phyloP scores from a whole-genome alignment of 805 yeast species.

The Lipomyces kockii region DNA sequence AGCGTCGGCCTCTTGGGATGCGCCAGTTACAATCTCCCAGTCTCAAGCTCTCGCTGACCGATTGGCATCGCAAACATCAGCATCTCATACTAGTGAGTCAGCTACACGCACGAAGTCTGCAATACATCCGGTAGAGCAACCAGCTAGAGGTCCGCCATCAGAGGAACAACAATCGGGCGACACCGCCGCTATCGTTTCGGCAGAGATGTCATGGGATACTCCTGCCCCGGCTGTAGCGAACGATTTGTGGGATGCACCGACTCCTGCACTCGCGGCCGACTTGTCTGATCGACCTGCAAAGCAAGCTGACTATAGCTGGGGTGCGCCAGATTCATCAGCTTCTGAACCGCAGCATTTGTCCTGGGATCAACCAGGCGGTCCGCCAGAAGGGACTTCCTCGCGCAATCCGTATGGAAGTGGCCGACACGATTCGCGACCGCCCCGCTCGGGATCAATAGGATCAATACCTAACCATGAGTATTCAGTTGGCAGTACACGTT shows the following conservation, averaged over 20 bases:
- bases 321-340: neutral
- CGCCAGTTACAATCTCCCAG: neutral
- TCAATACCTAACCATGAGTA: neutral
- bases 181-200: neutral
- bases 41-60: neutral
- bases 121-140: neutral
- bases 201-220: neutral
- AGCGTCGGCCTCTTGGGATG: neutral
- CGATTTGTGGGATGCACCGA: neutral
- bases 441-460: neutral
- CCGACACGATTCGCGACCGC: neutral
- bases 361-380: neutral
- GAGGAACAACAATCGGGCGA: neutral
- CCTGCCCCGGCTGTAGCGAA: neutral
- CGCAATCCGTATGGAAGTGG: neutral
- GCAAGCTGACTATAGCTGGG: neutral
- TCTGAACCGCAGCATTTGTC: neutral
- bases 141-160: neutral
- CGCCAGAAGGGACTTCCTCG: neutral
- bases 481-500: neutral
- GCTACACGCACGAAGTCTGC: neutral
- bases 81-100: neutral
- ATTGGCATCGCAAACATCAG: neutral
- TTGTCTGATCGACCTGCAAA: neutral
- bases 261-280: neutral